Base-by-base conservation (phyloP, 2,329 filamentous ascomycete genomes). In the Pyrenophora teres region DNA sequence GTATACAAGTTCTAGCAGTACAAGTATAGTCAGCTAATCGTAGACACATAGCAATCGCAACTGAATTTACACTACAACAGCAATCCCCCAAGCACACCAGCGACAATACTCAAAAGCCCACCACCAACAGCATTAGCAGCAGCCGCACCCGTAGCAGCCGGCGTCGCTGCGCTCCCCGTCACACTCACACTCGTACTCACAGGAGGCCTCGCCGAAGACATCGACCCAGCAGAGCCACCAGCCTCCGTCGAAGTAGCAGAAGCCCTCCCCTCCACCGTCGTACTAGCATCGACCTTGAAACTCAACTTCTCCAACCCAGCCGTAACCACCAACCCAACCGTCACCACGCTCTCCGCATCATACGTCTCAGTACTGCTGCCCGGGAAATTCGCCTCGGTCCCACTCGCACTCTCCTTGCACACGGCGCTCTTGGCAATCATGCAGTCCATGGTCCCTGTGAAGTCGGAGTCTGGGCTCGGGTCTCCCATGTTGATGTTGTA, bases 301-400 rank as follows among this genome's bases (percentile, higher is more conserved):
- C 19, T 43, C 33, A 65, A 19, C 46, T 58, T 59, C 7, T 62
- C 59, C 23, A 30, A 49, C 0, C 62, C 62, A 21, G 54, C 59
- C 2, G 62, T 65, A 6, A 63, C 49, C 10, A 46, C 41, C 1
- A 65, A 38, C 3, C 41, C 40, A 19, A 48, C 8, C n/a, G 18
- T 47, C 4, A 33, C 46, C 2, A 51, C 37, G 7, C 40, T 35
- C 3, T 38, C 57, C 15, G 43, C 48, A 2, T 53, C 56, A 40
- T 58, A 65, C 9, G 56, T 65, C 33, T 21, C 40, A 1, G 64
- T 68, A 21, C 52, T 60, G 9, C 43, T 51, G 4, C 67, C 65
- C 2, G 66, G 65, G 35, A 56, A 58, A 37, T 68, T 68, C 1
- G 66, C 66, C 25, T 62, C 59, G 7, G 40, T 45, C n/a, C 65